Evolutionary conservation across 1,284 basidiomycete genomes (phyloP), one percentile per base, ranked within the genome.

Genomic region (Cryptococcus hybrid): DNA sequence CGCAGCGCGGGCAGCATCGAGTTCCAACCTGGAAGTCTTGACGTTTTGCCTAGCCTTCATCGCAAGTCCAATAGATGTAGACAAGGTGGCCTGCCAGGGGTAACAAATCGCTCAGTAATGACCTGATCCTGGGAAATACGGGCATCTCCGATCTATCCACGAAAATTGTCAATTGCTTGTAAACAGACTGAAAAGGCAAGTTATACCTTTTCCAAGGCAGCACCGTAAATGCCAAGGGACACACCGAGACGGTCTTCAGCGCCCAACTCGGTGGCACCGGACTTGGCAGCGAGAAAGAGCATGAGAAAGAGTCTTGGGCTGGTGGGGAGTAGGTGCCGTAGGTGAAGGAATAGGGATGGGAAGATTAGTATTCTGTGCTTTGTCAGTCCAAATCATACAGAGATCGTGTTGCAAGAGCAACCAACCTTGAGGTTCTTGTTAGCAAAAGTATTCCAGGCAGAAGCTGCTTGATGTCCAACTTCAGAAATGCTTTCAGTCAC

Each of bases 261-360:
- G 18, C 82, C 82, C 34, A 77, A 64, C 54, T 84, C 80, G 30
- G 90, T 80, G 5, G 89, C 86, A 1, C 89, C 89, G 3, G 80
- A 76, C 52, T 86, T n/a, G 11, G n/a, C 5, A 9, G 18, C 18
- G 9, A 58, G 24, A 15, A 46, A 18, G 42, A 53, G 11, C 9
- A 42, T 98, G 95, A 2, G 93, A 89, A 49, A 99, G 87, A 2
- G 95, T 99, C 85, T 97, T 97, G 81, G 90, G 90, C 11, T 81
- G 78, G 1, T 84, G 81, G 0, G 86, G 70, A 37, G 76, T 63
- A 39, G 71, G 73, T 15, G 84, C 69, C 40, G 68, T 62, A 34
- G 63, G 66, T 18, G 62, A 56, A 18, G 88, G 86, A 5, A 85
- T 80, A 12, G 92, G 88, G 12, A 85, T 83, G 55, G 92, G 92